These are phyloP conservation scores for Cucurbita argyrosperma DNA, from an alignment of 306 rosid genomes.

Conservation along the genomic window DNA sequence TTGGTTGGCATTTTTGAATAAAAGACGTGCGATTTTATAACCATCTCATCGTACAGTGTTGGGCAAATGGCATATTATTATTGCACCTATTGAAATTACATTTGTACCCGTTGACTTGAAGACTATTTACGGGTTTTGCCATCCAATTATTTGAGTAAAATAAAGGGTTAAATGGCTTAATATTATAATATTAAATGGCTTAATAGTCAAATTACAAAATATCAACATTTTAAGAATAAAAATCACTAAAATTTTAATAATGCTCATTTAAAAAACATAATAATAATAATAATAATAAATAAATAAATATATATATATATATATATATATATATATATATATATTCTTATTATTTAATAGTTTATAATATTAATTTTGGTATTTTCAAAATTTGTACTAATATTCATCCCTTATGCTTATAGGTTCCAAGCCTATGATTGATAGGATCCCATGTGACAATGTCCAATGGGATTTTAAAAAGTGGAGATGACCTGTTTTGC, in stretches of 20 bases:
- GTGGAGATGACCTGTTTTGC: background rate
- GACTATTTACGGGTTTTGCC: background rate
- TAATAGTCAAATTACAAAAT: background rate
- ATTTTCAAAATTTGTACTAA: background rate
- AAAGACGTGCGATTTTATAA: background rate
- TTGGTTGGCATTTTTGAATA: background rate
- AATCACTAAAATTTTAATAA: background rate
- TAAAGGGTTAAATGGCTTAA: background rate
- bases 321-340: background rate
- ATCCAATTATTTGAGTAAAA: slow-evolving; percentile 1
- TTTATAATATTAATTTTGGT: too few species aligned
- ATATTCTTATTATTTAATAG: background rate
- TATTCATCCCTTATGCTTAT: background rate
- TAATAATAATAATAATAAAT: too few species aligned
- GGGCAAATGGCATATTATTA: background rate
- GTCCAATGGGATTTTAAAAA: background rate
- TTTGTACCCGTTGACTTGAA: background rate
- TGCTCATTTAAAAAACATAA: background rate
- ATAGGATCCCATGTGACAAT: background rate
- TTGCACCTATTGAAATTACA: background rate
- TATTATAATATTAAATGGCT: background rate
- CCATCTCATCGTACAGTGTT: background rate
- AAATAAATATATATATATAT: background rate
- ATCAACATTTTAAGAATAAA: background rate
- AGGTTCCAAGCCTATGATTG: background rate